These are phyloP conservation scores for Apophysomyces trapeziformis DNA, from an alignment of 371 early-diverging fungal species.

Conservation along the genomic window DNA sequence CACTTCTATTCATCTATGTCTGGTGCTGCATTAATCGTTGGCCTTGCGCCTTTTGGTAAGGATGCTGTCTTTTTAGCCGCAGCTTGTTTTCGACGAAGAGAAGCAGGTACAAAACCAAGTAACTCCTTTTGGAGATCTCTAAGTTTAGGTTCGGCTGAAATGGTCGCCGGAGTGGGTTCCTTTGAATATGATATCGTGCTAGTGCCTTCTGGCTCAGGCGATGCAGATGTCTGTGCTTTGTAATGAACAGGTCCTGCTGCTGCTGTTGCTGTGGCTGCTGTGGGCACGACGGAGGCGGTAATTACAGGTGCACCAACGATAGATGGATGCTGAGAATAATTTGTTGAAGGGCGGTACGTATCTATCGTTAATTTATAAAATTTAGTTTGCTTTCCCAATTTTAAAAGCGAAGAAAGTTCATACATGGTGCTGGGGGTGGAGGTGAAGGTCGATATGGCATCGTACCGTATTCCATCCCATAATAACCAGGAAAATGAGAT, in stretches of 20 bases:
- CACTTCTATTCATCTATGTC: constrained; percentile 35
- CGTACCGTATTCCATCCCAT: constrained; percentile 5
- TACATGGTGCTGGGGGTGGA: constrained; percentile 24
- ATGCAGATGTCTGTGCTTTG: background rate
- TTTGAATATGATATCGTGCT: constrained; percentile 12
- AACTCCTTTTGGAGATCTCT: constrained; percentile 68
- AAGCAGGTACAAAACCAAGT: constrained; percentile 64
- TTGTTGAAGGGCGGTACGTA: background rate
- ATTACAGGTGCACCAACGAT: background rate
- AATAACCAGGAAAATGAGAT: constrained; percentile 4
- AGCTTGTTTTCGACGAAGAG: constrained; percentile 60
- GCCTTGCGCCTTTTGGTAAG: constrained; percentile 48
- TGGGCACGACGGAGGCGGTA: background rate
- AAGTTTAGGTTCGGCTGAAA: constrained; percentile 67
- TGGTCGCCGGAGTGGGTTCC: constrained; percentile 40
- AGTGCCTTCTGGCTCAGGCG: constrained; percentile 12
- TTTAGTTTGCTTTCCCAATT: background rate
- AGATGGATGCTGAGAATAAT: constrained; percentile 2
- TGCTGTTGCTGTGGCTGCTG: background rate
- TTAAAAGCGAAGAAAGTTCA: constrained; percentile 5
- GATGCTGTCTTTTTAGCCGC: constrained; percentile 43
- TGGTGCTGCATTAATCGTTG: constrained; percentile 58
- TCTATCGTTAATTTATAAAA: background rate
- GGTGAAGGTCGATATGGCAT: constrained; percentile 23
- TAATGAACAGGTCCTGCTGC: constrained; percentile 1